Percentiles rank a stretch among this genome's conserved stretches.
phyloP scores from a whole-genome alignment of 176 grass and related monocot genomes.

The Rhipidocladum racemiflorum region DNA sequence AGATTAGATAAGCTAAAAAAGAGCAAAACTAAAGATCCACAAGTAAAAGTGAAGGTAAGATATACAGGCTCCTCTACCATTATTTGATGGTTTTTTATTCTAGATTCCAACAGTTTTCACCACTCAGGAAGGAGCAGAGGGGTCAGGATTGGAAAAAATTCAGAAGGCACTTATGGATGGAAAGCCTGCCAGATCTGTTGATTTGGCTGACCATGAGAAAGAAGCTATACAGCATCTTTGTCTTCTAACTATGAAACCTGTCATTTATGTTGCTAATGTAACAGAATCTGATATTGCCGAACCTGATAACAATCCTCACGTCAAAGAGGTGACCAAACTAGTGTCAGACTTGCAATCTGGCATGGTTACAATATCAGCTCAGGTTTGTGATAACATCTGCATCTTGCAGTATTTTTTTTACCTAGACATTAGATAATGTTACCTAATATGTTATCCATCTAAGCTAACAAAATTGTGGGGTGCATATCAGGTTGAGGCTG shows the following conservation, averaged over 20 bases:
- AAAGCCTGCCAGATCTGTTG: constrained; percentile 85
- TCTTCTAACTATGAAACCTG: constrained; percentile 93
- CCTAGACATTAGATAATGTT: background rate
- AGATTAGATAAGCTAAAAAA: constrained; percentile 96
- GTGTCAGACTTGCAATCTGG: constrained; percentile 87
- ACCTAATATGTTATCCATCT: background rate
- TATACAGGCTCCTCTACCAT: background rate
- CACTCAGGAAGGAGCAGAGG: constrained; percentile 85
- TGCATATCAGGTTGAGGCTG: constrained; percentile 76
- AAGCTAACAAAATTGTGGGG: constrained; percentile 23
- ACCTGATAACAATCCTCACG: constrained; percentile 70
- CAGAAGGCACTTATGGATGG: constrained; percentile 66
- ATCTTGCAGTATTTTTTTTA: background rate
- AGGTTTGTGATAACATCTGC: constrained; percentile 53
- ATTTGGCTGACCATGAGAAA: constrained; percentile 80
- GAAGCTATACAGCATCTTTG: constrained; percentile 84
- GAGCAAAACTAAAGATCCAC: constrained; percentile 85
- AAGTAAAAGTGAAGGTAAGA: constrained; percentile 80
- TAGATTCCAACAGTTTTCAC: constrained; percentile 21
- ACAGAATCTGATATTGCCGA: constrained; percentile 86
- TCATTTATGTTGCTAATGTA: constrained; percentile 99
- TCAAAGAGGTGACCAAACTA: constrained; percentile 65
- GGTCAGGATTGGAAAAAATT: constrained; percentile 76
- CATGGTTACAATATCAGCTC: constrained; percentile 94
- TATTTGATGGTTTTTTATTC: constrained; percentile 14